Conservation (phyloP, 495 filamentous ascomycete genomes). For the Copromyces sp. region DNA sequence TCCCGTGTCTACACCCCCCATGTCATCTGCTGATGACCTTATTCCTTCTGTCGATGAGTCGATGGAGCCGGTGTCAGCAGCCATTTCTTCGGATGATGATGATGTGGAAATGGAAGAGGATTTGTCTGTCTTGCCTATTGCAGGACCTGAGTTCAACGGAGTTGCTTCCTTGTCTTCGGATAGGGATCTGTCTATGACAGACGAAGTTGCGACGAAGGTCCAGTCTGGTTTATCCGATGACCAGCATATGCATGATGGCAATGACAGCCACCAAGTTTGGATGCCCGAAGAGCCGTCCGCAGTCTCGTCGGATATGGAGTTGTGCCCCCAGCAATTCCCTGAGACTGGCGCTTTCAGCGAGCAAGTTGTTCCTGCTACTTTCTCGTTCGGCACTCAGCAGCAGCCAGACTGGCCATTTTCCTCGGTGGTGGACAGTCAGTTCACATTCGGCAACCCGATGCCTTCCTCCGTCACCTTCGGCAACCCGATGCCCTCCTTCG, state of each 20-base stretch:
- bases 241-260: neutral
- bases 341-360: neutral
- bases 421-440: neutral
- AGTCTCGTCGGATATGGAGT: neutral
- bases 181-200: neutral
- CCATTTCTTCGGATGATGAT: neutral
- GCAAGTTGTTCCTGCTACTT: neutral
- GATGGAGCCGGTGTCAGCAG: neutral
- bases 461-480: neutral
- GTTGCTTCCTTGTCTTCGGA: neutral
- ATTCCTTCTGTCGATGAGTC: neutral
- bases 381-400: neutral
- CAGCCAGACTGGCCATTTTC: neutral
- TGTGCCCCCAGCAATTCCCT: neutral
- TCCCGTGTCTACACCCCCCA: neutral
- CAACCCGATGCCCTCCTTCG: neutral
- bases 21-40: neutral
- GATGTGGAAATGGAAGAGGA: neutral
- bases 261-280: neutral
- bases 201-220: neutral
- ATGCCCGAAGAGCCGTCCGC: neutral
- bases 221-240: neutral
- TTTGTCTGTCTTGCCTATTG: neutral
- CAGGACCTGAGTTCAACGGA: neutral
- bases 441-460: neutral